Evolutionary conservation across 139 green algal species (phyloP), one percentile per base, ranked within the genome.

Genomic region (Closterium sp.): DNA sequence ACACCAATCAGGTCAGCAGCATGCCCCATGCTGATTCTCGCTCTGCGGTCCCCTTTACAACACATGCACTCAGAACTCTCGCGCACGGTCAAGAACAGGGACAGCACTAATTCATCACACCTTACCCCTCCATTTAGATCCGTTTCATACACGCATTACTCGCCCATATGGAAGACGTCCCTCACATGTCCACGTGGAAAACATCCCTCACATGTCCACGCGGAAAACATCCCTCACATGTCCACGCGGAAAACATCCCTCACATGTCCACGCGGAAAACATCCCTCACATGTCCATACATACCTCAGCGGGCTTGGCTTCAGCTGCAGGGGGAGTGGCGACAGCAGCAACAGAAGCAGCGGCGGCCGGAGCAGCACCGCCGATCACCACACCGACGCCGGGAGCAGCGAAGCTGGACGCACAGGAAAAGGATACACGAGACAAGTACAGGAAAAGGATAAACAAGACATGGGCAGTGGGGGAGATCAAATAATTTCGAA

Each of bases 391-490:
- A 81, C 94, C 94, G 23, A 87, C 55, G 31, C 64, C 94, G 1
- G 81, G 35, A 33, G 94, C 94, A 34, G 94, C 88, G 91, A 96
- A 96, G 90, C 93, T 95, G 93, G 66, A 93, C n/a, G 10, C 89
- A 87, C 16, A 76, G 16, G 16, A 34, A 19, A 19, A 87, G 23
- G 19, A 19, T 33, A 87, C 23, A 19, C 5, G 25, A 64, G 25
- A 6, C 23, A 21, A n/a, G 10, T 88, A 87, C 16, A 76, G 16
- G 16, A 34, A 19, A 19, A 87, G 23, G 19, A 19, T 33, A 87
- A 34, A 19, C 5, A 87, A 64, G 25, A 6, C 23, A 21, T 21
- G 33, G 33, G 33, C 19, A 5, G 84, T 25, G 12, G 32, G 84
- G 33, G 25, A 34, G 87, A 33, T 33, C 28, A 91, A n/a, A n/a